Base-by-base conservation (phyloP, 345 rosid genomes). In the Linum lewisii region DNA sequence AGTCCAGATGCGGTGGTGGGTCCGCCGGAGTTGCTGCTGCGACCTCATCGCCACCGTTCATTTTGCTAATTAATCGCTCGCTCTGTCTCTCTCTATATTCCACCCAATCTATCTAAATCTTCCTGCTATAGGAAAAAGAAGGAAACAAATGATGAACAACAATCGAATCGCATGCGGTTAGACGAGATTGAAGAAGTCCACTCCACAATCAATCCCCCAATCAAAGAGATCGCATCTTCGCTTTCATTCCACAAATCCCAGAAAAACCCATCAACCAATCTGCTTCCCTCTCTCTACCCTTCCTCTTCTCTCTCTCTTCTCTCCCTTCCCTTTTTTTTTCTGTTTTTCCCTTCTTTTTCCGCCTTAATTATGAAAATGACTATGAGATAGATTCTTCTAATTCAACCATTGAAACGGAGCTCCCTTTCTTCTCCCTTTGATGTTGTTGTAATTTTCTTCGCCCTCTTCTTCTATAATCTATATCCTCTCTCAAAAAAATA, bases 1-100 rank as follows among this genome's bases (percentile, higher is more conserved):
- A 91, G 44, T 91, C 97, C 58, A 87, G 74, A 62, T 84, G 81
- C 69, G 69, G 78, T 56, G 80, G 84, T 67, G 81, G 80, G 58
- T 69, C 80, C 54, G 75, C 64, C 66, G 79, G 72, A 67, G 81
- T 69, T 69, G 70, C 72, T 69, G 70, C 64, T 59, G 80, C 67
- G 42, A 71, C 80, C 55, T 65, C 79, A 72, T 67, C 85, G 66
- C 78, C 84, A 66, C 77, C 83, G 82, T 79, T 75, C 93, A 86
- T 85, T 67, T 64, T 71, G 14, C 51, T 47, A 34, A 26, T n/a
- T 26, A 26, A 26, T 26, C 32, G 32, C 32, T 9, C 38, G 1
- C 21, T 37, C 23, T 44, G 26, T 21, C 23, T 53, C 24, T 42
- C 20, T 66, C 69, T 51, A 8, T 32, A 32, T 5, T 57, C 44